phyloP scores from a whole-genome alignment of 2,329 filamentous ascomycete species.

The Aspergillus sp. region DNA sequence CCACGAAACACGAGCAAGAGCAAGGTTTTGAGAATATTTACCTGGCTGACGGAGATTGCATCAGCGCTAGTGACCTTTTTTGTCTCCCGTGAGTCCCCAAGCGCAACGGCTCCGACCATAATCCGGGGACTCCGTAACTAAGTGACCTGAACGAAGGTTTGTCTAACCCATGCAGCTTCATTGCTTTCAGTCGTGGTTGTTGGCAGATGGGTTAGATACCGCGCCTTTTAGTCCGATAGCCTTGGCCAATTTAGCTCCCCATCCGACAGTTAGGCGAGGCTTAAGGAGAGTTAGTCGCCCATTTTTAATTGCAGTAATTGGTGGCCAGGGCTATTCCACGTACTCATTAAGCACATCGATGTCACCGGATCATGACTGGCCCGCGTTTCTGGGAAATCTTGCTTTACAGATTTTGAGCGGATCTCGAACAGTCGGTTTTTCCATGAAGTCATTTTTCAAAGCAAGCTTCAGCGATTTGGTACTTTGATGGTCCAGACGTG shows the following conservation, averaged over 20 bases:
- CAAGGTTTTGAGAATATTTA: not conserved
- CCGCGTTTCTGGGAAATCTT: not conserved
- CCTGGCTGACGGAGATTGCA: not conserved
- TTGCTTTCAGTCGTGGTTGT: not conserved
- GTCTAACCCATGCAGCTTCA: not conserved
- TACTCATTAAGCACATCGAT: not conserved
- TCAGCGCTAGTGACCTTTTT: not conserved
- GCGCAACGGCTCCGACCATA: conserved; percentile 1
- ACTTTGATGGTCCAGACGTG: not conserved
- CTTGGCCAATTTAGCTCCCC: not conserved
- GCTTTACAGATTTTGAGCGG: not conserved
- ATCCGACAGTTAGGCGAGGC: conserved; percentile 1
- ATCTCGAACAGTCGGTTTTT: not conserved
- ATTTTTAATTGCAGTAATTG: not conserved
- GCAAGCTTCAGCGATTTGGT: not conserved
- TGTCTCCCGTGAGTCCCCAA: not conserved
- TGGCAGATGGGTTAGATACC: not conserved
- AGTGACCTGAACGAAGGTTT: not conserved
- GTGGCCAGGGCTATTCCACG: conserved; percentile 1
- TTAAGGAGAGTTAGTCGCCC: not conserved
- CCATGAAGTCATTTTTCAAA: not conserved
- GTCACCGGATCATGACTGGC: not conserved
- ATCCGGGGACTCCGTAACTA: not conserved
- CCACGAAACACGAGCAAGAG: not conserved
- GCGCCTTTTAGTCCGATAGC: not conserved